Base-by-base conservation (phyloP, 257 asterid genomes). In the Solanum dulcamara region DNA sequence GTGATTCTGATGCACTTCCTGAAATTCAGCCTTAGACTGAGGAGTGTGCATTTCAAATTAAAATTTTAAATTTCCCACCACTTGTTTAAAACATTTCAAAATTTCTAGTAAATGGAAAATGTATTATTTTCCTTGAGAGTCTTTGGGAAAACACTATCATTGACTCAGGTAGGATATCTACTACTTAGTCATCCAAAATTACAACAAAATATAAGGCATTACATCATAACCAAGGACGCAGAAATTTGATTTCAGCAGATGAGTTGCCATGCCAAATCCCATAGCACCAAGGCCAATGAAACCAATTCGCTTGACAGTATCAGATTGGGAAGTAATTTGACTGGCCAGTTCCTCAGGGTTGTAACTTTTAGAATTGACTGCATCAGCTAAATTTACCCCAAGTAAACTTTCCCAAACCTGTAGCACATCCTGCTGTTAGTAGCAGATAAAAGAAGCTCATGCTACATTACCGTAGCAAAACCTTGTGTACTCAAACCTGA, bases 201-300 rank as follows among this genome's bases (percentile, higher is more conserved):
- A 48, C 50, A 38, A 26, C 48, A 32, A 48, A 75, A 77, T 77
- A 85, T 84, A 88, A 87, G 77, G 68, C 89, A 92, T 91, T 92
- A 96, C 99, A 90, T 96, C 99, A 90, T 80, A 96, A 85, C 98
- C 99, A 87, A 81, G 87, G 15, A 96, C 96, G 40, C 87, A 86
- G 91, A 94, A 95, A 85, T 94, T 90, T 80, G 98, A 95, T 88
- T 93, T 94, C 89, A 96, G 87, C 86, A 96, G 92, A 88, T 96
- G 98, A 59, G 95, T 95, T 81, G 99, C 99, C 98, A 96, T 96
- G 92, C 99, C 99, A 90, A 95, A 94, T 85, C 99, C 99, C 99
- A 96, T 96, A 80, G 99, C 98, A 89, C 99, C 99, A 84, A 96
- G 95, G 85, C 99, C 99, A 87, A 96, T 93, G 89, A 96, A 96